phyloP scores from a whole-genome alignment of 78 protist genomes.

The Dictyostelium capitatum region DNA sequence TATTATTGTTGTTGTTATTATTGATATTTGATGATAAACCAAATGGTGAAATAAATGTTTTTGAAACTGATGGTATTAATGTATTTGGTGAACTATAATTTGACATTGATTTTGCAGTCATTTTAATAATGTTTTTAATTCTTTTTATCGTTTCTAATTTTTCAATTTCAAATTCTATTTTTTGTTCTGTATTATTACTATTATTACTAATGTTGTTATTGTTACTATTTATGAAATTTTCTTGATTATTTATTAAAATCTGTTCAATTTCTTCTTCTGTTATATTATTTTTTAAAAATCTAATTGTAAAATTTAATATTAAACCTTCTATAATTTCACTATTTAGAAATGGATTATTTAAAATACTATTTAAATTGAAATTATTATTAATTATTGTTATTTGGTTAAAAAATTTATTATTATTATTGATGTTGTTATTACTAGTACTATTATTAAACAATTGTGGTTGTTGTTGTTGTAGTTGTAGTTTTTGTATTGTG shows the following conservation, averaged over 20 bases:
- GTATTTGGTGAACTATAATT: slow-evolving; percentile 37
- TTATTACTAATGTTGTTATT: not conserved
- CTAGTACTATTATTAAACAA: not conserved
- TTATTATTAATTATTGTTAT: not conserved
- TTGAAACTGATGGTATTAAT: slow-evolving; percentile 35
- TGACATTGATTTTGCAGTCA: slow-evolving; percentile 22
- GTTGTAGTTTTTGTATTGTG: too few relatives aligned
- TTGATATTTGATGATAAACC: not conserved
- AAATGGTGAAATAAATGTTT: slow-evolving; percentile 35
- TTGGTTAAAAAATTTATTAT: not conserved
- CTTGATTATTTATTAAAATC: not conserved
- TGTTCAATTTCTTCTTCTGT: not conserved
- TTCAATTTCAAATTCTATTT: not conserved
- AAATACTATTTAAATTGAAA: not conserved
- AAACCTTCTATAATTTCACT: not conserved
- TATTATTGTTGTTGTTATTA: not conserved
- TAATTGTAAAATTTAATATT: not conserved
- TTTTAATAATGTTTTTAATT: not conserved
- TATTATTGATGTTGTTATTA: not conserved
- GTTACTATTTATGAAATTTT: not conserved
- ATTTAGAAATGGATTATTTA: not conserved
- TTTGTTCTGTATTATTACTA: not conserved
- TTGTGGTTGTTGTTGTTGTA: not conserved
- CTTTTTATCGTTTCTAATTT: slow-evolving; percentile 2
- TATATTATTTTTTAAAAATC: slow-evolving; percentile 3